phyloP scores from a whole-genome alignment of 129 eudicot genomes.

The Flaveria robusta region DNA sequence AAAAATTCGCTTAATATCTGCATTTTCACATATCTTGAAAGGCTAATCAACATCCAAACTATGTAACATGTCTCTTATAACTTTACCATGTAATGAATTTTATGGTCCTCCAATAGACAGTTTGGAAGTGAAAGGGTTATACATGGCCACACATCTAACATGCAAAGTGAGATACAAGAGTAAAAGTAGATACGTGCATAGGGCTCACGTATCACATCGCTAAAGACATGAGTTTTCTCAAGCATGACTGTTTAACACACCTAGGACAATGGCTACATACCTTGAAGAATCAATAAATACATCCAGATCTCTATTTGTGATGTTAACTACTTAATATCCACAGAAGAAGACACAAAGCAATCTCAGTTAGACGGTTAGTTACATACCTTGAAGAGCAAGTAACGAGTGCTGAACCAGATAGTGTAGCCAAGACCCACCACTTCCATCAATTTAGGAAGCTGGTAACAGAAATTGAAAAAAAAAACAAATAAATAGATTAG shows the following conservation, averaged over 20 bases:
- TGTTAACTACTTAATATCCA: background rate
- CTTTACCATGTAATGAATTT: background rate
- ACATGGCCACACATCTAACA: background rate
- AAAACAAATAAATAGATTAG: slow-evolving; percentile 1
- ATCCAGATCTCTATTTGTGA: background rate
- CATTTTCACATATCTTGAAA: background rate
- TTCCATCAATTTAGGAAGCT: slow-evolving; percentile 87
- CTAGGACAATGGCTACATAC: background rate
- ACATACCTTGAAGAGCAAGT: slow-evolving; percentile 75
- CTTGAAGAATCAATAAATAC: background rate
- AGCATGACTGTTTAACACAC: background rate
- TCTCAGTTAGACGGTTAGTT: background rate
- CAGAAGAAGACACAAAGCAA: background rate
- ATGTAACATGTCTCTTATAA: background rate
- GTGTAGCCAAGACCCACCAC: slow-evolving; percentile 81
- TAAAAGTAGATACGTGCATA: background rate
- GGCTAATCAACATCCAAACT: background rate
- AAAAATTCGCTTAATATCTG: background rate
- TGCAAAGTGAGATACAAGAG: too few species aligned
- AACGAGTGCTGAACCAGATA: slow-evolving; percentile 79
- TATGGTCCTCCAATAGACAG: background rate
- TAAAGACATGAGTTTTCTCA: background rate
- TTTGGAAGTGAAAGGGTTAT: background rate
- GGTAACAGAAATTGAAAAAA: slow-evolving; percentile 7
- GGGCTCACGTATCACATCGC: background rate